Conservation (phyloP, 768 basidiomycete species). For the Trichaptum fuscoviolaceum region DNA sequence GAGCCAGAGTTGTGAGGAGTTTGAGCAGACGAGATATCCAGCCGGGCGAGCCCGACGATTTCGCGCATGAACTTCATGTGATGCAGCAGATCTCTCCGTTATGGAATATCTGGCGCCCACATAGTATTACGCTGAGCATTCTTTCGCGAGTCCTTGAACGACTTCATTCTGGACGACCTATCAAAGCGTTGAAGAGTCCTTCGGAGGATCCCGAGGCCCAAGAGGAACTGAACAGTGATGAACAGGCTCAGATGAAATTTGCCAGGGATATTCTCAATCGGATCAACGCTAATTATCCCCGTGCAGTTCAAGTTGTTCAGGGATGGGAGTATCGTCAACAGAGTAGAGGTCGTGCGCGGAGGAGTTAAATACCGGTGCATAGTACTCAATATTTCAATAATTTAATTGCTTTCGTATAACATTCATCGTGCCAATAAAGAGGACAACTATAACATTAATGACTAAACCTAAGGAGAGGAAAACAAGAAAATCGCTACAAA, state of each 20-base stretch:
- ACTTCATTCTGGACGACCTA: slow-evolving; percentile 44
- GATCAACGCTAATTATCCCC: slow-evolving; percentile 49
- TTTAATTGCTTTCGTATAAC: not conserved
- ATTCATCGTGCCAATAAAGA: not conserved
- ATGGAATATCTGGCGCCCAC: slow-evolving; percentile 66
- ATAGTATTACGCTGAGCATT: slow-evolving; percentile 41
- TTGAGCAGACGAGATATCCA: slow-evolving; percentile 2
- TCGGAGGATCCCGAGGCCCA: slow-evolving; percentile 18
- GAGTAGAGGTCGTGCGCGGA: not conserved
- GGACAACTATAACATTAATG: not conserved
- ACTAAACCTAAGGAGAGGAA: not conserved
- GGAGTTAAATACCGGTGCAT: slow-evolving; percentile 10
- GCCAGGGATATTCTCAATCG: slow-evolving; percentile 38
- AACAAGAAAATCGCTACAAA: not conserved
- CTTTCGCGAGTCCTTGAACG: slow-evolving; percentile 42
- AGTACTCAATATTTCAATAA: slow-evolving; percentile 8
- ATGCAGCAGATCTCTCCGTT: slow-evolving; percentile 59
- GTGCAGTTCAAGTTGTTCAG: slow-evolving; percentile 28
- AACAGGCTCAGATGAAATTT: slow-evolving; percentile 19
- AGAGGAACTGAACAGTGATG: slow-evolving; percentile 17
- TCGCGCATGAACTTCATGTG: slow-evolving; percentile 53
- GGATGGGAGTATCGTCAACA: not conserved
- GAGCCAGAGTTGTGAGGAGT: not conserved
- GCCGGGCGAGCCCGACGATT: slow-evolving; percentile 32
- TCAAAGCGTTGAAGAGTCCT: slow-evolving; percentile 34